Conservation (phyloP, 306 rosid species). For the Pyrus betulifolia region DNA sequence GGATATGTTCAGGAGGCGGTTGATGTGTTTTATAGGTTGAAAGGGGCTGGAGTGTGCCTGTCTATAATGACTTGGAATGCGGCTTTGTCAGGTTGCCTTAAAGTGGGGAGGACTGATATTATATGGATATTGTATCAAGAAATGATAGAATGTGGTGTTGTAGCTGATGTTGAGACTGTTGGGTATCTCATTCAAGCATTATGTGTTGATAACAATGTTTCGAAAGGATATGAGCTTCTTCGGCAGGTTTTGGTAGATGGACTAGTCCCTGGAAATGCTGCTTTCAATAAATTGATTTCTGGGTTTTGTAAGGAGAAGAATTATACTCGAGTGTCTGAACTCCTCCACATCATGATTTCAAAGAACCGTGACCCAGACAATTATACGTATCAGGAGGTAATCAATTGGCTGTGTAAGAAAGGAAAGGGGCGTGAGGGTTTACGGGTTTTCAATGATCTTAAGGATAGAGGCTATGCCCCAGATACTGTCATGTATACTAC, state of each 20-base stretch:
- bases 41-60: constrained; percentile 37
- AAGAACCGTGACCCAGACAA: constrained; percentile 31
- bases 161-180: constrained; percentile 43
- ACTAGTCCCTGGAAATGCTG: constrained; percentile 32
- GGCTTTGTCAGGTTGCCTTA: constrained; percentile 45
- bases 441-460: constrained; percentile 57
- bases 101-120: constrained; percentile 42
- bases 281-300: constrained; percentile 46
- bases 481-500: constrained; percentile 67
- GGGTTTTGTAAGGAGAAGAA: constrained; percentile 44
- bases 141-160: constrained; percentile 52
- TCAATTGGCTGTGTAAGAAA: constrained; percentile 49
- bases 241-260: constrained; percentile 52
- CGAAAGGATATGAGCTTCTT: constrained; percentile 55
- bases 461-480: constrained; percentile 73
- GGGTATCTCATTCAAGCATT: constrained; percentile 51
- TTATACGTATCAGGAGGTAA: constrained; percentile 52
- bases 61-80: constrained; percentile 49
- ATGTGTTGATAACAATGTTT: constrained; percentile 39
- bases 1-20: constrained; percentile 57
- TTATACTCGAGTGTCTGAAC: constrained; percentile 44
- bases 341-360: constrained; percentile 64
- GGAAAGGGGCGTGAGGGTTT: constrained; percentile 31
- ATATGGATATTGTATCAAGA: constrained; percentile 57
- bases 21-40: constrained; percentile 36